Evolutionary conservation across 2,329 filamentous ascomycete genomes (phyloP), one percentile per base, ranked within the genome.

Genomic region (Colletotrichum sp.): DNA sequence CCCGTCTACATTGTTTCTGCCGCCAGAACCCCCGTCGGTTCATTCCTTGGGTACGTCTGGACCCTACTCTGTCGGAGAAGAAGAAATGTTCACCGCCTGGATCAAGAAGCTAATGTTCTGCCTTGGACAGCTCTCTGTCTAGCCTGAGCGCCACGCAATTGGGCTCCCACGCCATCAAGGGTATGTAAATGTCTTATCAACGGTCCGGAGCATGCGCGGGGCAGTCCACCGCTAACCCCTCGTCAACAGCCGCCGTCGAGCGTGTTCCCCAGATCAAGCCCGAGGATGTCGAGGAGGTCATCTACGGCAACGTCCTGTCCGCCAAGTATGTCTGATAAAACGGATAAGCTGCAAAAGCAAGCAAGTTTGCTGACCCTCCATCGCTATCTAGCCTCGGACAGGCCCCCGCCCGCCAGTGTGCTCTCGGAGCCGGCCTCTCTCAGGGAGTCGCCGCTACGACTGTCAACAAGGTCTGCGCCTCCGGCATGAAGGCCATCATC

Each of bases 391-490:
- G 96, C 84, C 90, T 98, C 79, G 97, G 97, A 77, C 97, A 99
- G 87, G 98, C 97, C 82, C 97, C 97, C 78, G 96, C 97, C 78
- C 93, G 97, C 81, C 97, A 99, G 88, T 97, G 94, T 85, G 95
- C 96, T 80, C 90, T 99, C 81, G 91, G 93, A 80, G 97, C 95
- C 81, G 97, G 97, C 76, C 94, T 99, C 77, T 87, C 92, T 69
- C 90, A 97, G 76, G 90, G 90, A 69, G 94, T 94, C 77, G 91
- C 97, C 79, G 94, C 93, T 86, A 99, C 97, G 59, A 98, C 96
- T 66, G 91, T 99, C 82, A 99, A 99, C 93, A 99, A 99, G 89
- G 97, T 99, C 83, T 99, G 97, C 90, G 97, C 97, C 77, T 98
- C 96, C 12, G 93, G 93, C 58, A 88, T 98, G 83, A 99, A 99